Conservation (phyloP, 805 yeast species). For the Nakazawaea peltata region DNA sequence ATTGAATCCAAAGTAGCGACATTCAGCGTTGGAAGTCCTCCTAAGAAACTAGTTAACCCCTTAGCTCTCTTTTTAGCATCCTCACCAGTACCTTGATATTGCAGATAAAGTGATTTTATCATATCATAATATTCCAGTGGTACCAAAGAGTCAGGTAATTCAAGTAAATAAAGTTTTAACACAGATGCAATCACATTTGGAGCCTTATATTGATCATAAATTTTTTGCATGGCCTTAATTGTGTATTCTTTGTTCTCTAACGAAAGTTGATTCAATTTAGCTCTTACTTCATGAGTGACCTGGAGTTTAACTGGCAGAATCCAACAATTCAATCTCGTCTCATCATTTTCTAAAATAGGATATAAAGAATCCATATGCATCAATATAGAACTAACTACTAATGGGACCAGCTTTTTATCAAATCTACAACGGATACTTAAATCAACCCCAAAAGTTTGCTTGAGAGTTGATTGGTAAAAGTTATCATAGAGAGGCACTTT, state of each 20-base stretch:
- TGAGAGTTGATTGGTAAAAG: constrained; percentile 59
- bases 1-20: constrained; percentile 76
- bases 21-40: constrained; percentile 61
- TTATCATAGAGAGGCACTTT: constrained; percentile 68
- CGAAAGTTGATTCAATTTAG: constrained; percentile 34
- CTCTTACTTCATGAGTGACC: constrained; percentile 54
- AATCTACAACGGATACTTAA: constrained; percentile 61
- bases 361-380: constrained; percentile 62
- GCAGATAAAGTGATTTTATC: constrained; percentile 55
- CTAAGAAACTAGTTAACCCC: constrained; percentile 59
- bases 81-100: constrained; percentile 28
- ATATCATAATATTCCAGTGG: constrained; percentile 59
- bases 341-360: constrained; percentile 64
- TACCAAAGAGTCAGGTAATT: constrained; percentile 71
- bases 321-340: constrained; percentile 64
- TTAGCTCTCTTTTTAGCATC: constrained; percentile 33
- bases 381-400: constrained; percentile 53
- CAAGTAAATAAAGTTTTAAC: constrained; percentile 66
- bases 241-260: constrained; percentile 22
- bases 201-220: constrained; percentile 33
- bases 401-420: constrained; percentile 68
- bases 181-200: constrained; percentile 53
- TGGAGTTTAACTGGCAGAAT: constrained; percentile 52
- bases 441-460: constrained; percentile 77
- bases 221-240: constrained; percentile 24